Evolutionary conservation across 371 early-diverging fungal species (phyloP).

Genomic region (Mycotypha africana): DNA sequence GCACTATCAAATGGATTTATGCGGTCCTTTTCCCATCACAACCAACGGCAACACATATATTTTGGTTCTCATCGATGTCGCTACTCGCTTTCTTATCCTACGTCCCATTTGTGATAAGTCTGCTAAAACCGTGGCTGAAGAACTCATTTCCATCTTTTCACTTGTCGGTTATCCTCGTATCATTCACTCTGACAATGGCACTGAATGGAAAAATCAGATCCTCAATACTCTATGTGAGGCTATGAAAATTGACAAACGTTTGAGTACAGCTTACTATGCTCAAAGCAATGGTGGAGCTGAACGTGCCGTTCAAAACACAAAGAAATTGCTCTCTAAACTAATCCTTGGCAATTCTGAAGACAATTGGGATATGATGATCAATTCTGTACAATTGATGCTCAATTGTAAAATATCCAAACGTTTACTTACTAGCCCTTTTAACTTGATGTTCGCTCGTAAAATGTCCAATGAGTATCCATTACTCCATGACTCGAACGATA

Average conservation of each 20-base stretch:
- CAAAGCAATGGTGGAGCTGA: no score
- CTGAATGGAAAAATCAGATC: background rate
- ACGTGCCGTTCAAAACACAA: no score
- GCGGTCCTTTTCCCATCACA: background rate
- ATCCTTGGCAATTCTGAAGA: no score
- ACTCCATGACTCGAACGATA: no score
- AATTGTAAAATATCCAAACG: no score
- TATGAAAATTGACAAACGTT: background rate
- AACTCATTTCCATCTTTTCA: background rate
- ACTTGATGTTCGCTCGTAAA: no score
- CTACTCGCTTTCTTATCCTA: constrained; percentile 1
- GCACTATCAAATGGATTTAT: background rate
- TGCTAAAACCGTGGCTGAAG: background rate
- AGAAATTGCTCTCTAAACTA: no score
- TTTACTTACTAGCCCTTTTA: no score
- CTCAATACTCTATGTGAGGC: background rate
- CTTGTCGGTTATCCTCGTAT: background rate
- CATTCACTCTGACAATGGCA: background rate
- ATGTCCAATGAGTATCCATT: no score
- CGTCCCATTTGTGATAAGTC: constrained; percentile 1
- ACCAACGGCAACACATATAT: constrained; percentile 2
- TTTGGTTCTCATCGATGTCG: constrained; percentile 1
- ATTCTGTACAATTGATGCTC: no score
- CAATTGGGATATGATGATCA: no score
- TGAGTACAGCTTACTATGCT: no score